A percentile compares a stretch with the other conserved stretches of the same genome.
phyloP scores from a whole-genome alignment of 2,329 filamentous ascomycete genomes.

The Xylaria hypoxylon region DNA sequence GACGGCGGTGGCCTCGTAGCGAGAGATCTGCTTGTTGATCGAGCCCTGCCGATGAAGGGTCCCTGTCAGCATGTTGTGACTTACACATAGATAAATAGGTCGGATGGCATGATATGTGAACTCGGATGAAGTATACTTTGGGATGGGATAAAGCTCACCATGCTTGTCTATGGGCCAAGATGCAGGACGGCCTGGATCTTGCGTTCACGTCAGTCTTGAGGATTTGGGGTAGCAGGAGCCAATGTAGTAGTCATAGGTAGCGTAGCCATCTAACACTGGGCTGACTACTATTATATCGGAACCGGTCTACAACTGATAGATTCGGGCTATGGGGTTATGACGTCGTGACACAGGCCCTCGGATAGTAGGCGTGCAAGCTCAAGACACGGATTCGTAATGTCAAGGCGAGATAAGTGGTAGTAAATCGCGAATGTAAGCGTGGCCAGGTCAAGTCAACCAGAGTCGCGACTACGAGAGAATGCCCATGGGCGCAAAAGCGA shows the following conservation, averaged over 20 bases:
- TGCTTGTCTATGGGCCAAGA: conserved; percentile 42
- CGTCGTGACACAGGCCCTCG: conserved; percentile 34
- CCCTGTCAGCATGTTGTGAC: conserved; percentile 36
- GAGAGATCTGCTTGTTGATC: conserved; percentile 62
- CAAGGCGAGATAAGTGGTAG: conserved; percentile 19
- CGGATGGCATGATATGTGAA: conserved; percentile 16
- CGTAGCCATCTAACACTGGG: conserved; percentile 21
- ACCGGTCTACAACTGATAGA: conserved; percentile 32
- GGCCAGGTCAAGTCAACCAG: conserved; percentile 31
- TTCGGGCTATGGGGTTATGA: conserved; percentile 42
- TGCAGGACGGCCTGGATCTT: conserved; percentile 31
- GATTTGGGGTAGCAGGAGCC: conserved; percentile 13
- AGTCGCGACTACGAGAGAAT: conserved; percentile 35
- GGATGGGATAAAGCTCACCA: conserved; percentile 37
- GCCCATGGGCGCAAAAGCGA: conserved; percentile 24
- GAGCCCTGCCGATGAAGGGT: conserved; percentile 55
- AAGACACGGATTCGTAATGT: conserved; percentile 33
- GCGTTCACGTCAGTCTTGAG: conserved; percentile 29
- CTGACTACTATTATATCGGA: conserved; percentile 38
- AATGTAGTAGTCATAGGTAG: conserved; percentile 17
- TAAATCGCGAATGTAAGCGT: conserved; percentile 18
- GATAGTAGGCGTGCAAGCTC: conserved; percentile 36
- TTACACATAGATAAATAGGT: conserved; percentile 6
- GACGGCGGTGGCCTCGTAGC: conserved; percentile 70
- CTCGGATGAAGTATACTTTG: not conserved